Base-by-base conservation (phyloP, 345 rosid species). In the Citrus sp. region DNA sequence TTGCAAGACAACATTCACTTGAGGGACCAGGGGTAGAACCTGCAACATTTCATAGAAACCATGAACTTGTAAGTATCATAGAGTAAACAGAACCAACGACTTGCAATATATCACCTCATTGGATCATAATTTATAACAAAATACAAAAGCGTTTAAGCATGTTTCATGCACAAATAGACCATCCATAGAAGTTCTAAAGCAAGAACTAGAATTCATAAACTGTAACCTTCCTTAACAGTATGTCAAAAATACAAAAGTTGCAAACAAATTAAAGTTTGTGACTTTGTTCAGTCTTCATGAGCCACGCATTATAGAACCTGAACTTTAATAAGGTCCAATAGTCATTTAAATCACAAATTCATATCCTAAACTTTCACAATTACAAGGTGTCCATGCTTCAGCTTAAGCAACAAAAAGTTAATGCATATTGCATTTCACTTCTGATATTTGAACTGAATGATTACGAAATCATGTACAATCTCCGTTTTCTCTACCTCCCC, bases 21-120 rank as follows among this genome's bases (percentile, higher is more conserved):
- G 82, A 66, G 93, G 97, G 77, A 96, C 99, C 70, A 84, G 92
- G 67, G 99, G 98, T 46, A 96, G 97, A 61, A 64, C 86, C 98
- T 94, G 85, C 81, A 79, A 63, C 65, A 73, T 71, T 73, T 60
- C 58, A 70, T 21, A 37, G 49, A 71, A 30, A 19, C 28, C 18
- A 10, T 37, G 42, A 9, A 65, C 60, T 28, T 1, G 28, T 3
- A 4, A 63, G 54, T 7, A n/a, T 16, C 21, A 49, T 32, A 32
- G 38, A 65, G 10, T 56, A 66, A 55, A 14, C 9, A 76, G 3
- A 65, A 9, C 25, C 38, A 37, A 38, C 9, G 46, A 72, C 51
- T 32, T 25, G 0, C 19, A 24, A 58, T 30, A 19, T 9, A 42
- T 16, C 27, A 5, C 27, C 37, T 42, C 46, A 64, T 19, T 64